These are phyloP conservation scores for Penicillium cosmopolitanum DNA, from an alignment of 495 filamentous ascomycete species.

Conservation along the genomic window DNA sequence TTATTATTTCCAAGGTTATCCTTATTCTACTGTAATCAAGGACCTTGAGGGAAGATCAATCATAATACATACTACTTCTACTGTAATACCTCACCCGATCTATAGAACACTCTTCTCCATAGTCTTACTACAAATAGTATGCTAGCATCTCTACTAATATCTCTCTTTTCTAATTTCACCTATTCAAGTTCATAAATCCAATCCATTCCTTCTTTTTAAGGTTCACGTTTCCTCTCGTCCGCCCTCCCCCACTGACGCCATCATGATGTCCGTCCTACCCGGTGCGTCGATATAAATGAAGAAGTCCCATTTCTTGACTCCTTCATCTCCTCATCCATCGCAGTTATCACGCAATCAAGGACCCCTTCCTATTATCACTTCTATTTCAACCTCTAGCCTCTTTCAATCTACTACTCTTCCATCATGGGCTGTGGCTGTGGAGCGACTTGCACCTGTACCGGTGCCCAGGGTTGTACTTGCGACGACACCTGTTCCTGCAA, in stretches of 20 bases:
- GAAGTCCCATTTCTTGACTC: neutral
- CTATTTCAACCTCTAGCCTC: neutral
- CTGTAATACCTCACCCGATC: too few relatives aligned
- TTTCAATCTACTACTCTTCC: neutral
- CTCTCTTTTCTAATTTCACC: too few relatives aligned
- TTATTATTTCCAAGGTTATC: too few relatives aligned
- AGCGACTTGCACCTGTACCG: slow-evolving; percentile 41
- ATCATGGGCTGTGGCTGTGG: slow-evolving; percentile 48
- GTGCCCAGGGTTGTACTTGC: slow-evolving; percentile 44
- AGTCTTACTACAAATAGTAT: too few relatives aligned
- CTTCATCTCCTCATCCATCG: neutral
- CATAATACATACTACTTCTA: too few relatives aligned
- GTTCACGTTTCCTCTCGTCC: neutral
- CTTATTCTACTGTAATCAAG: too few relatives aligned
- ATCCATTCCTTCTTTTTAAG: too few relatives aligned
- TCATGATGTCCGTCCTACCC: slow-evolving; percentile 25
- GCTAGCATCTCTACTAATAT: too few relatives aligned
- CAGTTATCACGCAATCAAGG: slow-evolving; percentile 2
- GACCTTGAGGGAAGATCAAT: too few relatives aligned
- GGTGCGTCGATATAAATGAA: slow-evolving; percentile 11
- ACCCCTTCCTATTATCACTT: neutral
- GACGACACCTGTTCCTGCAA: slow-evolving; percentile 46
- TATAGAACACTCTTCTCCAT: too few relatives aligned
- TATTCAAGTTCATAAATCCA: too few relatives aligned
- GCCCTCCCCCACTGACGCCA: slow-evolving; percentile 30